Conservation (phyloP, 495 filamentous ascomycete genomes). For the Zalerion maritima region DNA sequence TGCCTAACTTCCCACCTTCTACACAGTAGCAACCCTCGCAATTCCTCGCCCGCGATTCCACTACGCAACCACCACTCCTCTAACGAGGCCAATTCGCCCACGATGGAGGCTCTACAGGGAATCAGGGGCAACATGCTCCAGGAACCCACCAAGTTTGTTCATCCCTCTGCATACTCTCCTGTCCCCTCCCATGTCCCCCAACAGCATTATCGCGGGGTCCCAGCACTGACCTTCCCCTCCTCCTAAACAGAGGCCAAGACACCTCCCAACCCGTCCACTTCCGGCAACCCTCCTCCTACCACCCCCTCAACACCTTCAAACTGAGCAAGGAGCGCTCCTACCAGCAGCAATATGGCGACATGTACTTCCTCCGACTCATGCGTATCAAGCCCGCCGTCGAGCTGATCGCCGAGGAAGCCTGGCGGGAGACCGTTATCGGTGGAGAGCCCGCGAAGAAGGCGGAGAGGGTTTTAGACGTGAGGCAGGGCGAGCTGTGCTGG, state of each 20-base stretch:
- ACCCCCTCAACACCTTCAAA: constrained; percentile 55
- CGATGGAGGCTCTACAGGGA: constrained; percentile 20
- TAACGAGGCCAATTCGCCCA: too few species aligned
- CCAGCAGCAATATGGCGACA: constrained; percentile 88
- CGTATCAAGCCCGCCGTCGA: constrained; percentile 78
- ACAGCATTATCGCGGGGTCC: too few species aligned
- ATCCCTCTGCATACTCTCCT: too few species aligned
- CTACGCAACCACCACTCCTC: too few species aligned
- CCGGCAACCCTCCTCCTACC: constrained; percentile 52
- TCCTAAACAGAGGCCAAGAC: too few species aligned
- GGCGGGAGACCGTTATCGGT: constrained; percentile 66
- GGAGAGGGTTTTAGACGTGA: constrained; percentile 82
- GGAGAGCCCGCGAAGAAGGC: constrained; percentile 60
- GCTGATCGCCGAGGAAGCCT: constrained; percentile 53
- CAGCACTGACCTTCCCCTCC: too few species aligned
- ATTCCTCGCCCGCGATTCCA: too few species aligned
- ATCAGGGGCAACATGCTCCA: constrained; percentile 14
- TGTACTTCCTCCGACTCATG: constrained; percentile 87
- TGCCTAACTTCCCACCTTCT: too few species aligned
- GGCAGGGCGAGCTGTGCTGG: constrained; percentile 94
- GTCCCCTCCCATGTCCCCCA: too few species aligned
- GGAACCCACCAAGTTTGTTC: constrained; percentile 14
- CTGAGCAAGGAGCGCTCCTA: constrained; percentile 65
- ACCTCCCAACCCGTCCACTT: too few species aligned
- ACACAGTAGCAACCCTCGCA: too few species aligned